phyloP scores from a whole-genome alignment of 208 protist genomes.

The Angomonas deanei region DNA sequence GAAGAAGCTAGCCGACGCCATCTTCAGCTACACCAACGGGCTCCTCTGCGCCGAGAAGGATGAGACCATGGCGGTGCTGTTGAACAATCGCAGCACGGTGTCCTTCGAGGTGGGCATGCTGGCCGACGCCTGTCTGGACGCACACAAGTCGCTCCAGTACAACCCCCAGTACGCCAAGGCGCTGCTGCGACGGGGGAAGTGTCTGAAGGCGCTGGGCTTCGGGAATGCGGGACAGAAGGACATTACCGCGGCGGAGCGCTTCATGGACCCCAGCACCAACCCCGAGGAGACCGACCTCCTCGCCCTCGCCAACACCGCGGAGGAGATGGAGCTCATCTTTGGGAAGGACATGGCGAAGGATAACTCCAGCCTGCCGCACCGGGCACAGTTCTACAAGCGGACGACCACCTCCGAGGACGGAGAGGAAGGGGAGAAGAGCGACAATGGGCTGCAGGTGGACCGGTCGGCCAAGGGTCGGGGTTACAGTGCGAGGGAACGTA shows the following conservation, averaged over 20 bases:
- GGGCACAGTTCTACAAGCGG: constrained; percentile 19
- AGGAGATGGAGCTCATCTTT: constrained; percentile 38
- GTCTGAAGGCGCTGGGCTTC: constrained; percentile 65
- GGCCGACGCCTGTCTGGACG: constrained; percentile 62
- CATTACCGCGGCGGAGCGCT: constrained; percentile 35
- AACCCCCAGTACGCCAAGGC: constrained; percentile 70
- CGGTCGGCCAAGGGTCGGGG: constrained; percentile 29
- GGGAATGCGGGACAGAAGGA: constrained; percentile 40
- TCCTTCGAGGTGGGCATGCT: constrained; percentile 51
- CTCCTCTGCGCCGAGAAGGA: constrained; percentile 62
- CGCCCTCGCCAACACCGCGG: constrained; percentile 29
- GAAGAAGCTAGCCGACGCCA: constrained; percentile 31
- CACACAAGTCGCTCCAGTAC: constrained; percentile 39
- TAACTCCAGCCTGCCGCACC: not conserved
- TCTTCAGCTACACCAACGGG: constrained; percentile 69
- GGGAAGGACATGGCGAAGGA: constrained; percentile 15
- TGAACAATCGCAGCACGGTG: constrained; percentile 74
- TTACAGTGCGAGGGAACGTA: constrained; percentile 24
- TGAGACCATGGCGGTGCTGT: constrained; percentile 52
- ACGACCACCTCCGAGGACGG: constrained; percentile 18
- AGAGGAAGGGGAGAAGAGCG: constrained; percentile 17
- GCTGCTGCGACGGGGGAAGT: constrained; percentile 55
- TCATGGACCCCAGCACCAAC: not conserved
- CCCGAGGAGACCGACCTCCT: constrained; percentile 9
- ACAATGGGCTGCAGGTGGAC: constrained; percentile 1